Conservation (phyloP, 768 basidiomycete species). For the Boletus pseudopeckii region DNA sequence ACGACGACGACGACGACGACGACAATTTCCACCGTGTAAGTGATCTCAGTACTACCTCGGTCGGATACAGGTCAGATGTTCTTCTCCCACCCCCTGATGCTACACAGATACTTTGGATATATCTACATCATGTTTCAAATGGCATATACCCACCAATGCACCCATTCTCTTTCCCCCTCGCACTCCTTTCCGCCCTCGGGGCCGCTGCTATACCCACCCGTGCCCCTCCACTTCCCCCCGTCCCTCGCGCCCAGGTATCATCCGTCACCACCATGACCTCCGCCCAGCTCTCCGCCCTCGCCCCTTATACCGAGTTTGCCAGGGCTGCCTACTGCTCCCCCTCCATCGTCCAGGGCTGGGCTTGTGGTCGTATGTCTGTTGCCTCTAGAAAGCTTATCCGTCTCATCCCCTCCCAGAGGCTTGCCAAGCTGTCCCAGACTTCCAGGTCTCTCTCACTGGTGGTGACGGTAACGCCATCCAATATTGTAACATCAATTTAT, state of each 20-base stretch:
- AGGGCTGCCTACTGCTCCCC: constrained; percentile 53
- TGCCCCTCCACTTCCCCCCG: too few species aligned
- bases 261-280: constrained; percentile 27
- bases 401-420: constrained; percentile 18
- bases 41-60: neutral
- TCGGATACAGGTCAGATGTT: neutral
- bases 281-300: constrained; percentile 35
- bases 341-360: constrained; percentile 36
- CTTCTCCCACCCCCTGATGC: too few species aligned
- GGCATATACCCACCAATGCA: neutral
- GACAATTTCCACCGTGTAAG: neutral
- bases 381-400: neutral
- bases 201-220: constrained; percentile 2
- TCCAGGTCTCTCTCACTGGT: constrained; percentile 36
- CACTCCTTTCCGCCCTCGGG: constrained; percentile 1
- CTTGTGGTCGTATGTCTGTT: constrained; percentile 39
- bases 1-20: neutral
- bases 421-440: constrained; percentile 42
- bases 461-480: constrained; percentile 50
- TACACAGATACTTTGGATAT: too few species aligned
- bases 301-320: constrained; percentile 51
- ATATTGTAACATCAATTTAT: constrained; percentile 35
- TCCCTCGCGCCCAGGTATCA: neutral
- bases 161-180: neutral
- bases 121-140: neutral